phyloP scores from a whole-genome alignment of 2,329 filamentous ascomycete genomes.

The Cadophora sp. region DNA sequence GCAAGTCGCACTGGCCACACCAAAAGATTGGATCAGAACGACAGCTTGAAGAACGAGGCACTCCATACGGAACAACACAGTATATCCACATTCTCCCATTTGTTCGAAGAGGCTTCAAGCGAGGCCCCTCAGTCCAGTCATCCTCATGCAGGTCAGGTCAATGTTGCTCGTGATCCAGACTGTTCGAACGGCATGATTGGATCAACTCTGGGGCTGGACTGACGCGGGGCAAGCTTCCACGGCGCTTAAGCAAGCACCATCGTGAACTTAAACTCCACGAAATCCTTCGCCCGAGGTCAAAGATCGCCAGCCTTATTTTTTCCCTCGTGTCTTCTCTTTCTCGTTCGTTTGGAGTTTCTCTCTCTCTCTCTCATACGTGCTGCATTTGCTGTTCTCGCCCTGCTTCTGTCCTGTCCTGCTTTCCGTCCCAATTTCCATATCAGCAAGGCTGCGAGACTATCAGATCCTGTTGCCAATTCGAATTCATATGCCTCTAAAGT shows the following conservation, averaged over 20 bases:
- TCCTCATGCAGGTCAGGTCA: constrained; percentile 10
- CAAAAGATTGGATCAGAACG: constrained; percentile 7
- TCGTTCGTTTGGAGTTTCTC: constrained; percentile 14
- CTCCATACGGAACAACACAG: neutral
- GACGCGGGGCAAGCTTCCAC: constrained; percentile 16
- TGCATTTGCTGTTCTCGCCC: constrained; percentile 16
- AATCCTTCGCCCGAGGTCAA: constrained; percentile 12
- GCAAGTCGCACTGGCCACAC: neutral
- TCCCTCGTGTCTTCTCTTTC: constrained; percentile 14
- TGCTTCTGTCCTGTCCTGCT: neutral
- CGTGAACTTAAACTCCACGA: constrained; percentile 16
- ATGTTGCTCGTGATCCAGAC: constrained; percentile 18
- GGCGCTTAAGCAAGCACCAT: constrained; percentile 26
- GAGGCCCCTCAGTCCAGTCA: constrained; percentile 7
- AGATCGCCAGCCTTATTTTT: constrained; percentile 4
- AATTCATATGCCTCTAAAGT: constrained; percentile 14
- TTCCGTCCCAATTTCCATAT: neutral
- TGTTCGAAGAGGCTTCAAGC: neutral
- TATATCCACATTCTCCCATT: constrained; percentile 5
- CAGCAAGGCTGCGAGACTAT: constrained; percentile 21
- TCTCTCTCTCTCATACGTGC: neutral
- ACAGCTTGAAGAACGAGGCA: constrained; percentile 7
- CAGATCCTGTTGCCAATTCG: neutral
- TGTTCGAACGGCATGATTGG: constrained; percentile 19
- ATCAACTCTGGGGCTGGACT: neutral